Evolutionary conservation across 1,139 yeast species (phyloP).

Genomic region (Scheffersomyces lignicola): DNA sequence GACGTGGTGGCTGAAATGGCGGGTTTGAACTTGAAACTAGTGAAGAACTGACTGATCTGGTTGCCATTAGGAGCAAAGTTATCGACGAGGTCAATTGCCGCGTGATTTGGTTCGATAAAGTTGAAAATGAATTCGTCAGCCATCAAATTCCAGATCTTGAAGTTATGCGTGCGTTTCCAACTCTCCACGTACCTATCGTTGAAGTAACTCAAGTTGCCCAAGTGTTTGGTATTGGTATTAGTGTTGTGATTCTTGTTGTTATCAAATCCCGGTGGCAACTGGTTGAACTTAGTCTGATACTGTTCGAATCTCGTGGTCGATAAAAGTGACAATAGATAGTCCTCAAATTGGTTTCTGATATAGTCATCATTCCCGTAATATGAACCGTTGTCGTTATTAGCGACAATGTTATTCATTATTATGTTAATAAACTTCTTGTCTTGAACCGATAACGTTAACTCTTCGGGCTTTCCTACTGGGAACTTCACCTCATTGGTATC

Average conservation of each 20-base stretch:
- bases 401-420: conserved; percentile 22
- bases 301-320: conserved; percentile 70
- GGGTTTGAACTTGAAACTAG: conserved; percentile 20
- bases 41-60: conserved; percentile 27
- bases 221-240: conserved; percentile 8
- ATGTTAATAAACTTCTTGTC: conserved; percentile 75
- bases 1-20: conserved; percentile 7
- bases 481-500: conserved; percentile 43
- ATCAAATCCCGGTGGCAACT: conserved; percentile 47
- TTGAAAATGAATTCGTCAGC: conserved; percentile 92
- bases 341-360: conserved; percentile 85
- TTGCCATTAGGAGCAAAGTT: conserved; percentile 15
- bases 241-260: conserved; percentile 15
- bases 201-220: conserved; percentile 41
- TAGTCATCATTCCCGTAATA: conserved; percentile 83
- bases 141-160: conserved; percentile 61
- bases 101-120: conserved; percentile 78
- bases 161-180: conserved; percentile 74
- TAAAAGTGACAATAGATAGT: conserved; percentile 74
- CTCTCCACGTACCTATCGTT: conserved; percentile 54
- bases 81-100: conserved; percentile 32
- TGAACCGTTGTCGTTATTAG: conserved; percentile 21
- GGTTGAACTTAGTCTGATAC: conserved; percentile 47
- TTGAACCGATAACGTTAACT: conserved; percentile 54
- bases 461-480: conserved; percentile 43